Evolutionary conservation across 108 stramenopile genomes (phyloP).

Genomic region (Fragilariopsis cylindrus): DNA sequence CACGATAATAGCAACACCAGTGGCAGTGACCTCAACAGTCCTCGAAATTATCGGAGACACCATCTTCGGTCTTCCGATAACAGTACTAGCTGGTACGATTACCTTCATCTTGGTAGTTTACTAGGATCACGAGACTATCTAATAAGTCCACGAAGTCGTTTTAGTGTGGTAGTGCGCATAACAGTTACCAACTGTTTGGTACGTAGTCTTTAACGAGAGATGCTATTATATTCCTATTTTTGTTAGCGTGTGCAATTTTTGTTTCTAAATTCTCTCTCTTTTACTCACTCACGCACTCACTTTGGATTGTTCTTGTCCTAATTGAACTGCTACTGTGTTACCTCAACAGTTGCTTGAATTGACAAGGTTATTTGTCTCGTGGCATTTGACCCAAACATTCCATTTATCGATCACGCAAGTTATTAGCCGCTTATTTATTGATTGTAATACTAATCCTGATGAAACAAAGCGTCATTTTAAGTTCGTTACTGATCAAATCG

Average conservation of each 20-base stretch:
- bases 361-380: constrained; percentile 50
- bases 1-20: neutral
- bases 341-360: constrained; percentile 45
- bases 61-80: neutral
- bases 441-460: neutral
- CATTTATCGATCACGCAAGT: constrained; percentile 17
- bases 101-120: neutral
- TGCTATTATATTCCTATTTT: neutral
- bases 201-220: neutral
- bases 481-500: neutral
- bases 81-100: neutral
- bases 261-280: neutral
- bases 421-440: constrained; percentile 4
- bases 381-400: constrained; percentile 32
- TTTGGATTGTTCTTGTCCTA: neutral
- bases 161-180: constrained; percentile 61
- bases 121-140: constrained; percentile 20
- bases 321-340: neutral
- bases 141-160: constrained; percentile 63
- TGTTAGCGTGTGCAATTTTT: neutral
- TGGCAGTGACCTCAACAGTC: neutral
- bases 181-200: constrained; percentile 43
- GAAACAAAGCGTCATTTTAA: neutral
- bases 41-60: neutral
- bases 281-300: neutral